A percentile compares a stretch with the other conserved stretches of the same genome.
Evolutionary conservation across 805 yeast species (phyloP).

Genomic region (Starmera dryadoides): DNA sequence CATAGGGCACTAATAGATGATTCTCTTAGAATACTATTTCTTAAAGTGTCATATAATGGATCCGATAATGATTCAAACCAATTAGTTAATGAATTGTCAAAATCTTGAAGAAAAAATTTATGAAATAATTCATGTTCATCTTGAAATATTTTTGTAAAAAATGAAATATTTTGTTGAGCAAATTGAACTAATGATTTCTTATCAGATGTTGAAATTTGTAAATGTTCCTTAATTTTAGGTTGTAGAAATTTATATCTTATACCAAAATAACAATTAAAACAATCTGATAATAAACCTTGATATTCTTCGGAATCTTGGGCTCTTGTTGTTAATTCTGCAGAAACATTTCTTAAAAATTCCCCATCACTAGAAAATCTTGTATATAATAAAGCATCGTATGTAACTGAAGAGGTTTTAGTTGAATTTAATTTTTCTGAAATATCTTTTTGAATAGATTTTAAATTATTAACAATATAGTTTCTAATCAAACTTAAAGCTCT

Average conservation of each 20-base stretch:
- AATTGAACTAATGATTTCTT: slow-evolving; percentile 42
- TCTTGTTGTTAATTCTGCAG: slow-evolving; percentile 30
- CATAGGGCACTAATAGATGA: slow-evolving; percentile 60
- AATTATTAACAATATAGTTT: slow-evolving; percentile 45
- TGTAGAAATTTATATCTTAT: slow-evolving; percentile 44
- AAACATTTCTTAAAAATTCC: slow-evolving; percentile 27
- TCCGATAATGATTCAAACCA: slow-evolving; percentile 66
- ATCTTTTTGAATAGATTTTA: slow-evolving; percentile 27
- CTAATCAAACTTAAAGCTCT: slow-evolving; percentile 71
- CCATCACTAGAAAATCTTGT: slow-evolving; percentile 50
- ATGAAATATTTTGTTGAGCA: slow-evolving; percentile 55
- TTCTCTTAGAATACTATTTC: slow-evolving; percentile 66
- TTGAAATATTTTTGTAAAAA: slow-evolving; percentile 49
- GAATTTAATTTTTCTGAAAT: slow-evolving; percentile 19
- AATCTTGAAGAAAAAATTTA: slow-evolving; percentile 38
- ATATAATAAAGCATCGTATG: slow-evolving; percentile 59
- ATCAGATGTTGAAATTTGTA: slow-evolving; percentile 22
- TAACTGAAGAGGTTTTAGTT: slow-evolving; percentile 26
- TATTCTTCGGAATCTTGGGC: slow-evolving; percentile 42
- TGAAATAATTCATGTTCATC: slow-evolving; percentile 57
- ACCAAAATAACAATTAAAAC: slow-evolving; percentile 55
- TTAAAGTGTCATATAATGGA: slow-evolving; percentile 65
- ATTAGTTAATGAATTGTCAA: slow-evolving; percentile 33
- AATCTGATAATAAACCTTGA: slow-evolving; percentile 59
- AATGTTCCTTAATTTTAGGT: slow-evolving; percentile 30